Evolutionary conservation across 192 early-diverging fungal species (phyloP), one percentile per base, ranked within the genome.

Genomic region (Gigaspora rosea): DNA sequence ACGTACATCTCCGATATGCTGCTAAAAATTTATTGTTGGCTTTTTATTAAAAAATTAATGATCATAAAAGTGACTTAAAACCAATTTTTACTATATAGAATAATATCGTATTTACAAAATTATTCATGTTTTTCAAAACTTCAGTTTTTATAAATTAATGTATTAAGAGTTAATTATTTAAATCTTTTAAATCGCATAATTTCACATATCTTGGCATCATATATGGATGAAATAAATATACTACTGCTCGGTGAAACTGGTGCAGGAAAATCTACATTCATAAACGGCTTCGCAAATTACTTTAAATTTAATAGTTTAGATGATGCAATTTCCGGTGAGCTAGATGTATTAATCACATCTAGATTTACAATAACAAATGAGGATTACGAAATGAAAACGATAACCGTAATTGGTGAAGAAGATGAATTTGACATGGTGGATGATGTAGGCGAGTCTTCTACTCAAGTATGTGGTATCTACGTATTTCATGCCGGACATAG

Each of bases 281-380:
- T 81, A 69, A 81, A 81, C 33, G 58, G 66, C 58, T 78, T 81
- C 63, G 77, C 65, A 57, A 81, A 81, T 71, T 81, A 81, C 50
- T 63, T 81, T 12, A 63, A 46, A 69, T 81, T 74, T 61, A 59
- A 76, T 5, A 81, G 47, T 16, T 51, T 81, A 67, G 57, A 81
- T 56, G 48, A 75, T 47, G 77, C 78, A 52, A 66, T 75, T 57
- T 16, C 22, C 5, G 69, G 65, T 32, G 62, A 78, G 27, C 36
- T 69, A 49, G 63, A 51, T 6, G 59, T 62, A 1, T 65, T 75
- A 50, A 81, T 81, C n/a, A 62, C 71, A 47, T 78, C 65, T 8
- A 76, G 15, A 16, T 81, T 78, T 36, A 70, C 47, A 16, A 5
- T 67, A 15, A 62, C 63, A 15, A 33, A 76, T 13, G 62, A 76